phyloP scores from a whole-genome alignment of 768 basidiomycete genomes.

The Lepiota brunneoincarnata region DNA sequence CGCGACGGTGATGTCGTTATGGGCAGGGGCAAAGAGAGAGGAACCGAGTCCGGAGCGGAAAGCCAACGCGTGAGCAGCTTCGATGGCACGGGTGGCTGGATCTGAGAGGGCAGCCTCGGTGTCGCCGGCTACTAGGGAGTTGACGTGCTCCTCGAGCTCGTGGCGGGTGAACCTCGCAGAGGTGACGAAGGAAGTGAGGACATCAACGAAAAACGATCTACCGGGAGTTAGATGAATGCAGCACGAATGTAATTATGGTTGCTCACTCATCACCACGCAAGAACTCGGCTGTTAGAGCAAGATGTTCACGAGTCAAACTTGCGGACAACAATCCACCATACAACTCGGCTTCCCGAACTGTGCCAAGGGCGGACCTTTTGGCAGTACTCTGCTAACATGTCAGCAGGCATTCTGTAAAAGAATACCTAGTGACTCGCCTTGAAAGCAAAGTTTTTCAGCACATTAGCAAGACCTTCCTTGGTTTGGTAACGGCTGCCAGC shows the following conservation, averaged over 20 bases:
- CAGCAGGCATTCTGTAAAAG: too few species aligned
- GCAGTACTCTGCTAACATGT: constrained; percentile 64
- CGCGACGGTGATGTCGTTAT: constrained; percentile 56
- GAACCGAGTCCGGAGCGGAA: constrained; percentile 95
- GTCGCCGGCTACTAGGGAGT: constrained; percentile 71
- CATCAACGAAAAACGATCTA: constrained; percentile 87
- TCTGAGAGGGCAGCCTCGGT: constrained; percentile 54
- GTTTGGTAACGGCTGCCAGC: constrained; percentile 89
- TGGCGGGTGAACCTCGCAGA: constrained; percentile 80
- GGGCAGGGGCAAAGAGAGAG: constrained; percentile 80
- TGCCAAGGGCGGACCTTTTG: constrained; percentile 84
- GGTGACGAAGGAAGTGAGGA: constrained; percentile 81
- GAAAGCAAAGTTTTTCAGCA: constrained; percentile 97
- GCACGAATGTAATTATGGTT: not conserved
- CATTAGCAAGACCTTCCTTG: constrained; percentile 88
- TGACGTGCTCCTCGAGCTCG: constrained; percentile 73
- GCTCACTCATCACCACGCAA: constrained; percentile 94
- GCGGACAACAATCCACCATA: constrained; percentile 90
- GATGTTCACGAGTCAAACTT: constrained; percentile 82
- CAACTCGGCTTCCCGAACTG: constrained; percentile 89
- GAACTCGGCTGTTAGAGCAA: constrained; percentile 94
- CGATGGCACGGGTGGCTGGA: constrained; percentile 71
- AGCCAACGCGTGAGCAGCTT: constrained; percentile 84
- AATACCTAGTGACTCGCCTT: constrained; percentile 59
- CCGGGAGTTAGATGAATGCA: constrained; percentile 1